Evolutionary conservation across 257 asterid genomes (phyloP).

Genomic region (Ilex asprella): DNA sequence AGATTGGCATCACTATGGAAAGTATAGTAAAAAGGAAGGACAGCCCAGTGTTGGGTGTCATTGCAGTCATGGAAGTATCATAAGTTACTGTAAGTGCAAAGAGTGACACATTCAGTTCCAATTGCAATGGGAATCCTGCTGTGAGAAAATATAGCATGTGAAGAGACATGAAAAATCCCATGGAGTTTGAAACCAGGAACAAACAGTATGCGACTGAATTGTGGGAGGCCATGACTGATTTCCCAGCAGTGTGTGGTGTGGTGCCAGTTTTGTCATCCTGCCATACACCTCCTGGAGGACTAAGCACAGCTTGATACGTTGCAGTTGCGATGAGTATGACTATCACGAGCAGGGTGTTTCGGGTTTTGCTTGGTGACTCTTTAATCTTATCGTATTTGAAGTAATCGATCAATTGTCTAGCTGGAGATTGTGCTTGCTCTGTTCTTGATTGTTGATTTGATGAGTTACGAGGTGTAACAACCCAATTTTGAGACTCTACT

Average conservation of each 20-base stretch:
- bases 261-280: conserved; percentile 23
- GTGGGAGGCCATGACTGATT: conserved; percentile 36
- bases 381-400: conserved; percentile 20
- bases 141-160: conserved; percentile 38
- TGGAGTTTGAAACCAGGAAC: conserved; percentile 40
- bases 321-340: conserved; percentile 22
- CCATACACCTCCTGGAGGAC: conserved; percentile 55
- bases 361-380: conserved; percentile 19
- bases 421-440: background rate
- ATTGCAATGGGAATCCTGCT: conserved; percentile 28
- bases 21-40: conserved; percentile 2
- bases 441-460: conserved; percentile 2
- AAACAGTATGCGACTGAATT: conserved; percentile 14
- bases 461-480: conserved; percentile 8
- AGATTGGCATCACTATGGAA: conserved; percentile 16
- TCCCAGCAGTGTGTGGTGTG: conserved; percentile 29
- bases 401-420: conserved; percentile 15
- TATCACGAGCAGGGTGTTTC: conserved; percentile 17
- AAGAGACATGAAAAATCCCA: conserved; percentile 39
- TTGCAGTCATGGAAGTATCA: conserved; percentile 29
- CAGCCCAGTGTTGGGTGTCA: conserved; percentile 17
- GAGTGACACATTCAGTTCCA: conserved; percentile 36
- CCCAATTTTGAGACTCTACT: background rate
- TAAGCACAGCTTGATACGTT: conserved; percentile 19
- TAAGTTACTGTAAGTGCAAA: conserved; percentile 29